These are phyloP conservation scores for Cryptosporidium xiaoi DNA, from an alignment of 169 alveolate genomes.

Conservation along the genomic window DNA sequence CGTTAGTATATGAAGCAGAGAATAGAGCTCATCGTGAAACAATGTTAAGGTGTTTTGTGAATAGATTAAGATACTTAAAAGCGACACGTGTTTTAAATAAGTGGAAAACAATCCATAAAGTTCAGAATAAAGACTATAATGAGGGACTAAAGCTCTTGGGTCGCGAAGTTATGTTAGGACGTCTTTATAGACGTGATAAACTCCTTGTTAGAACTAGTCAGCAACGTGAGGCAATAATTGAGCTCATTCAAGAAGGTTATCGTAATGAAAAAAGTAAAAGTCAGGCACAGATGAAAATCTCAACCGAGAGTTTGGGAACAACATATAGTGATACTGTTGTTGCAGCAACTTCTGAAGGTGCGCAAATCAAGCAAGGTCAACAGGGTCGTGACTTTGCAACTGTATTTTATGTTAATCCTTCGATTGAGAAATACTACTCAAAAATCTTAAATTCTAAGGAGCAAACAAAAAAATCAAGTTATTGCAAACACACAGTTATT, in stretches of 20 bases:
- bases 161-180: slow-evolving; percentile 64
- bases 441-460: slow-evolving; percentile 27
- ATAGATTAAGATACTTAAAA: slow-evolving; percentile 66
- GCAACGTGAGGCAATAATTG: slow-evolving; percentile 70
- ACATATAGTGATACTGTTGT: slow-evolving; percentile 68
- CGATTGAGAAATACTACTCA: slow-evolving; percentile 35
- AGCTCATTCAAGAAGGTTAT: slow-evolving; percentile 73
- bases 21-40: slow-evolving; percentile 73
- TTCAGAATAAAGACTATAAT: slow-evolving; percentile 61
- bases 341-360: slow-evolving; percentile 73
- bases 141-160: slow-evolving; percentile 67
- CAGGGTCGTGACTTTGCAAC: slow-evolving; percentile 73
- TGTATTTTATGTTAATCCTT: slow-evolving; percentile 59
- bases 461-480: slow-evolving; percentile 46
- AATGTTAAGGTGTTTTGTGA: slow-evolving; percentile 64
- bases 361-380: slow-evolving; percentile 72
- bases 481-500: slow-evolving; percentile 49
- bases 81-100: slow-evolving; percentile 66
- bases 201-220: slow-evolving; percentile 34
- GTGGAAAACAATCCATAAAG: slow-evolving; percentile 64
- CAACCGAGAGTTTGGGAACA: slow-evolving; percentile 63
- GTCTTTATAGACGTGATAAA: slow-evolving; percentile 73
- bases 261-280: slow-evolving; percentile 67
- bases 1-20: slow-evolving; percentile 71
- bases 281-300: slow-evolving; percentile 65